A percentile compares a stretch with the other conserved stretches of the same genome.
Conservation (phyloP, 352 stramenopile species). For the Aphanomyces invadans region DNA sequence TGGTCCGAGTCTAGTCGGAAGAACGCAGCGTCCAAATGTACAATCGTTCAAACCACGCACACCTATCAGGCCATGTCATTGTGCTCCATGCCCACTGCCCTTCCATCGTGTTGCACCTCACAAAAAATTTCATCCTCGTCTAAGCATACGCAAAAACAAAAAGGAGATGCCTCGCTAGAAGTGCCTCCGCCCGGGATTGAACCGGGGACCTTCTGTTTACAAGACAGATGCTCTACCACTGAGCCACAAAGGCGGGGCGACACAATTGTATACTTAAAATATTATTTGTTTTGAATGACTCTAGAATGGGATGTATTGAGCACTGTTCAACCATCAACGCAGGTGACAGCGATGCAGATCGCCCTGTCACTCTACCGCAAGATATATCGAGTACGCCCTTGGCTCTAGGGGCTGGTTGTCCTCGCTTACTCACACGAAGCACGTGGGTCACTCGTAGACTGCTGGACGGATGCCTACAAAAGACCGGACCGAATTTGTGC, state of each 20-base stretch:
- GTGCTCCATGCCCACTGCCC: no score
- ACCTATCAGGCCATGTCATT: no score
- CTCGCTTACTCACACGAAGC: no score
- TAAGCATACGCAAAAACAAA: not conserved
- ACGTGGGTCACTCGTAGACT: conserved; percentile 28
- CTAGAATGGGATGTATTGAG: not conserved
- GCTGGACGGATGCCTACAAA: conserved; percentile 57
- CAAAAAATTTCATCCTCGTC: no score
- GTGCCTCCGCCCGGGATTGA: conserved; percentile 22
- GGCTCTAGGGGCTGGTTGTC: no score
- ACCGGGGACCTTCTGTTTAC: conserved; percentile 23
- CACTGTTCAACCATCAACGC: not conserved
- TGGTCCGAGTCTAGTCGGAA: no score
- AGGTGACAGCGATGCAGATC: conserved; percentile 28
- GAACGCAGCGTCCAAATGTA: no score
- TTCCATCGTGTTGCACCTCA: no score
- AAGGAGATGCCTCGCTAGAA: conserved; percentile 12
- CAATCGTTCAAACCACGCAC: no score
- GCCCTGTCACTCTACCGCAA: conserved; percentile 57
- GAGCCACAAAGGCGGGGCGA: conserved; percentile 18
- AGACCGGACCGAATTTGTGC: conserved; percentile 57
- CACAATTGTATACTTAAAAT: not conserved
- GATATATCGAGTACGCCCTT: conserved; percentile 71
- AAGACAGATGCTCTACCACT: conserved; percentile 25
- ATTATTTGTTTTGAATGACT: no score